Conservation (phyloP, 345 rosid genomes). For the Sonneratia alba region DNA sequence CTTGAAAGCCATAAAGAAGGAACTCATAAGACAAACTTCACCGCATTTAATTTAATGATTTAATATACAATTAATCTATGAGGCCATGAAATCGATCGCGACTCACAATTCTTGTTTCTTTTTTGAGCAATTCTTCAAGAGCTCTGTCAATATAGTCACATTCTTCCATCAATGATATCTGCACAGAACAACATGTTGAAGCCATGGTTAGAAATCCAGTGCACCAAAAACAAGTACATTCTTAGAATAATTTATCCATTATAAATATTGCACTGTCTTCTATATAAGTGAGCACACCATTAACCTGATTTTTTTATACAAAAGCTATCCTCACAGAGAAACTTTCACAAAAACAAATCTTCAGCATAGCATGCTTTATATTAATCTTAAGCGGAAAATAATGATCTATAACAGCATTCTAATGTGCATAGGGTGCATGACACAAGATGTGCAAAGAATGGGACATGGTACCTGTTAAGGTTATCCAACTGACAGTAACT, state of each 20-base stretch:
- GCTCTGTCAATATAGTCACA: constrained; percentile 59
- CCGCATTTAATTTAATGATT: background rate
- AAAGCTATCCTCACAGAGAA: background rate
- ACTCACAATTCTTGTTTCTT: constrained; percentile 71
- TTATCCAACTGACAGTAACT: background rate
- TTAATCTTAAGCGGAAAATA: background rate
- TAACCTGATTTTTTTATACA: background rate
- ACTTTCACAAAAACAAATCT: background rate
- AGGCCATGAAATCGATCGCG: background rate
- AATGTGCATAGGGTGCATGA: background rate
- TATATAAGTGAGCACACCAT: background rate
- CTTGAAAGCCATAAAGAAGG: constrained; percentile 31
- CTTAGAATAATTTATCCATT: background rate
- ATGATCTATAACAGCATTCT: background rate
- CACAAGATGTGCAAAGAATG: background rate
- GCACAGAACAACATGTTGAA: constrained; percentile 12
- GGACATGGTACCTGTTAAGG: background rate
- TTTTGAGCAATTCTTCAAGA: constrained; percentile 71
- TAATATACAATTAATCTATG: background rate
- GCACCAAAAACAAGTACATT: background rate
- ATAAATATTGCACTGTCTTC: background rate
- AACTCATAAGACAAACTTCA: constrained; percentile 8
- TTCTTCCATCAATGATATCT: constrained; percentile 92
- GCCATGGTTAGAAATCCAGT: background rate
- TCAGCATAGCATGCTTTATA: background rate